Evolutionary conservation across 352 stramenopile genomes (phyloP).

Genomic region (Pythium angustatum): DNA sequence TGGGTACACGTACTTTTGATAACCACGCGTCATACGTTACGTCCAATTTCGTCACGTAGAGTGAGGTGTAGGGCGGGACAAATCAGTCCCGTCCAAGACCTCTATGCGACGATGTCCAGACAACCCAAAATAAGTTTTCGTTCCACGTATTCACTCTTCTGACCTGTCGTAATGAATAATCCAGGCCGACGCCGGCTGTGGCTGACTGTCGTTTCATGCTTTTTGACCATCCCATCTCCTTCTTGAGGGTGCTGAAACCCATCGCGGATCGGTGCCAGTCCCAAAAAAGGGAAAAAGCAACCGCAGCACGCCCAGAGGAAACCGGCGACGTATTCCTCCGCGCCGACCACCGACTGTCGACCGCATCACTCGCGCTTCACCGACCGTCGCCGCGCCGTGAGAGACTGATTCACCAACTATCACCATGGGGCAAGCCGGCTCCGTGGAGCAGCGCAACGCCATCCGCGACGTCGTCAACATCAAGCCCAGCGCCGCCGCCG

Average conservation of each 20-base stretch:
- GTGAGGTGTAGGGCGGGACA: background rate
- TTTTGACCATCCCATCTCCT: constrained; percentile 14
- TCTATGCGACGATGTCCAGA: background rate
- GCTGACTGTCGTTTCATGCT: constrained; percentile 22
- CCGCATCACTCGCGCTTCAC: background rate
- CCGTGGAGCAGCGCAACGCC: constrained; percentile 76
- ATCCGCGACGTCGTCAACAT: constrained; percentile 73
- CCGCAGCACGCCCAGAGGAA: background rate
- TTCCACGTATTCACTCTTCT: background rate
- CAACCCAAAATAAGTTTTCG: background rate
- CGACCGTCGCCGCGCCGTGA: background rate
- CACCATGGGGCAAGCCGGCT: constrained; percentile 78
- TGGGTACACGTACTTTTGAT: background rate
- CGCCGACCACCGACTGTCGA: constrained; percentile 14
- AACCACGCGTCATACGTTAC: constrained; percentile 15
- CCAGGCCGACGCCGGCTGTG: background rate
- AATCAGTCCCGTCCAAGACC: constrained; percentile 27
- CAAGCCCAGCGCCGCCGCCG: constrained; percentile 36
- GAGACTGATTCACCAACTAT: constrained; percentile 30
- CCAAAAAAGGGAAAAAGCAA: constrained; percentile 24
- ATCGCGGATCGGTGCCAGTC: constrained; percentile 14
- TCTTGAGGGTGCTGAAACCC: constrained; percentile 24
- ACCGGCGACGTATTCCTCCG: constrained; percentile 12
- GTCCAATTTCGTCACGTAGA: constrained; percentile 13
- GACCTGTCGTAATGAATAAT: constrained; percentile 9